Evolutionary conservation across 371 early-diverging fungal genomes (phyloP), one percentile per base, ranked within the genome.

Genomic region (Smittium mucronatum): DNA sequence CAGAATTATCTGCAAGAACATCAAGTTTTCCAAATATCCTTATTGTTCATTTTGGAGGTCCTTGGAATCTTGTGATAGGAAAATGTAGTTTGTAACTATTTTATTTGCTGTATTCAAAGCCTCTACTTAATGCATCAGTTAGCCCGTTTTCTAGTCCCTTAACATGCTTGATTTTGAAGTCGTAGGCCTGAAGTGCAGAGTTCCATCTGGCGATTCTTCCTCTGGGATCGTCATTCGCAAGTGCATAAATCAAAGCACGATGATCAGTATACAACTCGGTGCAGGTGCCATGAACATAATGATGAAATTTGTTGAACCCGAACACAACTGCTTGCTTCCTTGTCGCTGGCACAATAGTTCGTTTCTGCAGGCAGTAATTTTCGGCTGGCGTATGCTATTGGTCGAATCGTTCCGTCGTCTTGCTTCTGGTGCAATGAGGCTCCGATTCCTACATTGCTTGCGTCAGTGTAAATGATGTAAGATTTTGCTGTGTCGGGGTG

Each of bases 401-500:
- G 57, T 17, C 57, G 57, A 21, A 57, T 17, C 21, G 17, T 26
- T 57, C 57, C 64, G 17, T 64, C 64, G 75, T 67, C 1, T 21
- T 28, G 17, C 61, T 64, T 26, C 61, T 64, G 64, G 17, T 17
- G 26, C 26, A 64, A 26, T 17, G 26, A 17, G 17, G 64, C 64
- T 21, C 64, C 64, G 17, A 64, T 64, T 28, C 21, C 28, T 17
- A 34, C 71, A 68, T 81, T 72, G 0, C 82, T 81, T 5, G 82
- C 80, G 71, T 86, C 85, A 26, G 83, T 76, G 72, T 81, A 76
- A 16, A 86, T 15, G 5, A 77, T 57, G 59, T 77, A 73, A 1
- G 65, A 73, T 31, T 30, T 21, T 25, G 34, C 29, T 28, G 73
- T 21, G n/a, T 58, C 30, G 28, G 67, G 67, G 36, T 67, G 67